Evolutionary conservation across 345 rosid genomes (phyloP).

Genomic region (Citrus medica): DNA sequence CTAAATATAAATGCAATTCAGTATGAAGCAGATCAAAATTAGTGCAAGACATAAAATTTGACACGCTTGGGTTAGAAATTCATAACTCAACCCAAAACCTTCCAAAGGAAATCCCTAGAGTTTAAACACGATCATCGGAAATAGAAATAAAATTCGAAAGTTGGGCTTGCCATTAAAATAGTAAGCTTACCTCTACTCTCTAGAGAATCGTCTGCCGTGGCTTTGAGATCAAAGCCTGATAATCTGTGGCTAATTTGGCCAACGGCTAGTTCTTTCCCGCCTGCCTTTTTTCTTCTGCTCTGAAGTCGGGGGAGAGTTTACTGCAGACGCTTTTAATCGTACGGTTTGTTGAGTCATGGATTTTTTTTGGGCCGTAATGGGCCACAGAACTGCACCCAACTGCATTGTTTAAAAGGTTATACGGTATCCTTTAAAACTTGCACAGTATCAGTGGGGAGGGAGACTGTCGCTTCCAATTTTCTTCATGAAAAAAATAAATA

Average conservation of each 20-base stretch:
- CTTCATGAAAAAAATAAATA: too few relatives aligned
- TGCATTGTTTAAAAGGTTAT: too few relatives aligned
- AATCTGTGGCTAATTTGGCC: too few relatives aligned
- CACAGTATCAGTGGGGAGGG: too few relatives aligned
- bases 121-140: neutral
- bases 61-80: neutral
- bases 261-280: neutral
- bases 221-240: too few relatives aligned
- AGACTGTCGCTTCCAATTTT: too few relatives aligned
- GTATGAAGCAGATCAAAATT: too few relatives aligned
- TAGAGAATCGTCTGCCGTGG: neutral
- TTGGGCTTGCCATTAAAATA: neutral
- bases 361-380: neutral
- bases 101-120: slow-evolving; percentile 14
- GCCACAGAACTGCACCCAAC: neutral
- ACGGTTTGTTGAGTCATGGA: neutral
- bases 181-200: neutral
- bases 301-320: neutral
- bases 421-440: too few relatives aligned
- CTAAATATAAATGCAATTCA: too few relatives aligned
- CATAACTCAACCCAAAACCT: neutral
- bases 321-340: neutral
- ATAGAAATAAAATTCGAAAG: neutral
- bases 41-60: too few relatives aligned
- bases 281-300: neutral